Conservation (phyloP, 768 basidiomycete species). For the Boletus coccyginus region DNA sequence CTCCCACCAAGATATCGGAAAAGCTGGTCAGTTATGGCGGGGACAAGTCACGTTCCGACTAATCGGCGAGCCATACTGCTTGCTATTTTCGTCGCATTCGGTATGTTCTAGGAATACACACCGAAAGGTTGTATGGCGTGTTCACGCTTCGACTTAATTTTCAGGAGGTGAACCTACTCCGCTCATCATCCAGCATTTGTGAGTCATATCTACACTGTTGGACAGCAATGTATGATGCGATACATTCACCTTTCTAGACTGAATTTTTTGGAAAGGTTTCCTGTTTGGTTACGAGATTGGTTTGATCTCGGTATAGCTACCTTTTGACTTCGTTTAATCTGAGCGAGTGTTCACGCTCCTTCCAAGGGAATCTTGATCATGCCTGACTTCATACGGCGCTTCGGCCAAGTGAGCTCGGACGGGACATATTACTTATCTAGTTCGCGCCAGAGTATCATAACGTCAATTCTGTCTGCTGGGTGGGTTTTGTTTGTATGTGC, state of each 20-base stretch:
- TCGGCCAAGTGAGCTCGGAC: conserved; percentile 6
- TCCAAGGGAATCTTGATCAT: conserved; percentile 14
- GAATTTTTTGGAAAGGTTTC: conserved; percentile 6
- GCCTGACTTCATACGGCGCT: conserved; percentile 15
- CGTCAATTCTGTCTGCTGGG: conserved; percentile 18
- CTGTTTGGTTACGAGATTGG: conserved; percentile 16
- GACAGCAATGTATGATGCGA: not conserved
- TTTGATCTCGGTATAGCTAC: conserved; percentile 11
- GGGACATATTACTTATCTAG: conserved; percentile 15
- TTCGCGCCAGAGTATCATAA: conserved; percentile 17
- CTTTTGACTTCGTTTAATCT: not conserved
- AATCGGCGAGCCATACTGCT: conserved; percentile 10
- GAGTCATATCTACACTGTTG: not conserved
- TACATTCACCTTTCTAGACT: not conserved
- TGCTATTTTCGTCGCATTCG: conserved; percentile 16
- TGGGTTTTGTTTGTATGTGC: not conserved
- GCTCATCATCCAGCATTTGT: not conserved
- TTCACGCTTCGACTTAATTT: not conserved
- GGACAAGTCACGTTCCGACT: conserved; percentile 5
- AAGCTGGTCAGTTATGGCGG: not conserved
- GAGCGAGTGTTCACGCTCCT: not conserved
- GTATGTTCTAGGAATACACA: not conserved
- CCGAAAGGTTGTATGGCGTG: not conserved
- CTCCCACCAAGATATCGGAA: not conserved
- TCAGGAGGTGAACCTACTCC: conserved; percentile 5